phyloP scores from a whole-genome alignment of 495 filamentous ascomycete genomes.

The Penicillium samsonianum region DNA sequence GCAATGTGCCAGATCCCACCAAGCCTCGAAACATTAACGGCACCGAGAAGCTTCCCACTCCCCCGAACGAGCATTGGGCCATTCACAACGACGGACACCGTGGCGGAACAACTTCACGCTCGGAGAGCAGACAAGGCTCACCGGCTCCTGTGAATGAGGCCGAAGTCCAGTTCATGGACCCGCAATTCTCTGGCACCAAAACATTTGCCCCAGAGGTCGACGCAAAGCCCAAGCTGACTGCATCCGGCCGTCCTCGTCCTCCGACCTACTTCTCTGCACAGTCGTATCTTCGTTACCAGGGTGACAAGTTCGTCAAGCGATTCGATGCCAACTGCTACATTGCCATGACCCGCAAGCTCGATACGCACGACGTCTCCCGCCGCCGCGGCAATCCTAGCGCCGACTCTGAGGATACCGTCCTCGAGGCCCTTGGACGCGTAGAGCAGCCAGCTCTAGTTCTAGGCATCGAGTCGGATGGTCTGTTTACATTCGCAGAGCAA shows the following conservation, averaged over 20 bases:
- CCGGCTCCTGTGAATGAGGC: conserved; percentile 27
- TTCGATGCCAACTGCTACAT: conserved; percentile 99
- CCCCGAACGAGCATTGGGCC: conserved; percentile 82
- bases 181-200: conserved; percentile 75
- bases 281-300: conserved; percentile 97
- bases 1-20: conserved; percentile 85
- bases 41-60: conserved; percentile 58
- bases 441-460: conserved; percentile 86
- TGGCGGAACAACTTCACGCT: conserved; percentile 42
- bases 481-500: conserved; percentile 97
- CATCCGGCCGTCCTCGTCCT: conserved; percentile 48
- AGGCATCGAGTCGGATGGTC: conserved; percentile 90
- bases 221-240: conserved; percentile 18
- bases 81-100: conserved; percentile 96
- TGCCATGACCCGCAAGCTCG: conserved; percentile 97
- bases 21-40: conserved; percentile 77
- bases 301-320: conserved; percentile 91
- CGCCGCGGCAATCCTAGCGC: conserved; percentile 52
- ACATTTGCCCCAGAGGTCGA: conserved; percentile 39
- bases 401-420: conserved; percentile 54
- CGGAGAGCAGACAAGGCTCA: conserved; percentile 40
- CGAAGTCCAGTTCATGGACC: conserved; percentile 60
- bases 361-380: conserved; percentile 92
- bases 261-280: conserved; percentile 96
- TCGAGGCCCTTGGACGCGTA: conserved; percentile 75